These are phyloP conservation scores for Citrullus amarus DNA, from an alignment of 306 rosid species.

Conservation along the genomic window DNA sequence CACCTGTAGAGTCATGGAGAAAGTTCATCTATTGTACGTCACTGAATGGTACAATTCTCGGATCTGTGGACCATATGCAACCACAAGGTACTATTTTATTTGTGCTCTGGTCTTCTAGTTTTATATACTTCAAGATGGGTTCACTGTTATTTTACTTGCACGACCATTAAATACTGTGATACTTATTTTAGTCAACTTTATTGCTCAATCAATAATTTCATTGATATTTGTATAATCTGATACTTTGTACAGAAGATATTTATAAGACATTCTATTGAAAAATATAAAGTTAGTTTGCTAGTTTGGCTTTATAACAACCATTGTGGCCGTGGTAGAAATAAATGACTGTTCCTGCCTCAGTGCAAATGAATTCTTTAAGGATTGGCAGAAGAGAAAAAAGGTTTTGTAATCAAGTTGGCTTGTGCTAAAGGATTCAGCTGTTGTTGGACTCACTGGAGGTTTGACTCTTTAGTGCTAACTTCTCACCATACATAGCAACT, in stretches of 20 bases:
- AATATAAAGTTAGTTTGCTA: not conserved
- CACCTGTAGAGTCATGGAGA: conserved; percentile 90
- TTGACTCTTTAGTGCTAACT: not conserved
- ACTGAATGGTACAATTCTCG: conserved; percentile 73
- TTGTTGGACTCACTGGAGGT: not conserved
- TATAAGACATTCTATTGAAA: not conserved
- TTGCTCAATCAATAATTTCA: not conserved
- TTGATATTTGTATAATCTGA: not conserved
- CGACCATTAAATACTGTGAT: not conserved
- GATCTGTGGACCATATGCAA: conserved; percentile 88
- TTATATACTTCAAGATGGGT: not conserved
- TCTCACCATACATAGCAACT: not conserved
- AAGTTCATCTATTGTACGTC: conserved; percentile 88
- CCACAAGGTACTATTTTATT: conserved; percentile 63
- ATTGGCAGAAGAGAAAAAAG: not conserved
- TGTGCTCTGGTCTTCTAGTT: not conserved
- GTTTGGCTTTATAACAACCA: not conserved
- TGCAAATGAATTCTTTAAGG: not conserved
- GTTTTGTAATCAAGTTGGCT: not conserved
- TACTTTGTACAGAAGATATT: not conserved
- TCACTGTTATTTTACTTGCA: not conserved
- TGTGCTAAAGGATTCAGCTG: not conserved
- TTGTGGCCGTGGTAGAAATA: not conserved
- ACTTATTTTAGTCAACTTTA: not conserved
- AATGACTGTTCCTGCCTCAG: not conserved